Evolutionary conservation across 2,329 filamentous ascomycete genomes (phyloP), one percentile per base, ranked within the genome.

Genomic region (Fragosphaeria purpurea): DNA sequence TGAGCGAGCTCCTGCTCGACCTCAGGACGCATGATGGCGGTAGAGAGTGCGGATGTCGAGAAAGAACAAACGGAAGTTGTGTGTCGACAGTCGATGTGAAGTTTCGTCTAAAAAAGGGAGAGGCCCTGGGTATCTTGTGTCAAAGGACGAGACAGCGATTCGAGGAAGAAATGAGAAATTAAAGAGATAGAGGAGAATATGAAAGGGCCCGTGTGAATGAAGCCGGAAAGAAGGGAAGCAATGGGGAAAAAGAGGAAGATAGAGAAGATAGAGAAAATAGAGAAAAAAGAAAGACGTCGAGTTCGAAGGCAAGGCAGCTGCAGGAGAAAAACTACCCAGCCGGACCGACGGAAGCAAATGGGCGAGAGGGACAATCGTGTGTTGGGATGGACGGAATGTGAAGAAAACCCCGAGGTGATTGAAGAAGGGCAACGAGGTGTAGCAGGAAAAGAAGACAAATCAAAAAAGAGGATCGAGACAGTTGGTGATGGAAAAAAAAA

Each of bases 1-100:
- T 98, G 91, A 65, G 93, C 86, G 70, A 98, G 87, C 77, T 98
- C 93, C 74, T 98, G 93, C 83, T 98, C 91, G 70, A 97, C 79
- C 81, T 98, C 93, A 70, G 93, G 93, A 77, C 88, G 88, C 91
- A 97, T 97, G 62, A 63, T 84, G 59, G 47, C 48, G 41, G 48
- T 9, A 37, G 7, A 37, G 35, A 11, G 11, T 37, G 11, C 11
- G 11, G 35, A 37, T 37, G 7, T 7, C 7, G 7, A 37, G 7
- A 37, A 37, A 11, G 35, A 37, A 37, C 35, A 37, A 37, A 37
- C 35, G 35, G 35, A 37, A 37, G 22, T 22, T 22, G 22, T 22
- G 22, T 46, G 34, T 40, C 46, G 34, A n/a, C 45, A 45, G 37
- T 31, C 35, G 41, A 35, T 9, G 35, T 8, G 46, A 10, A 32